A percentile compares a stretch with the other conserved stretches of the same genome.
These are phyloP conservation scores for Arabidopsis suecica DNA, from an alignment of 345 rosid genomes.

Conservation along the genomic window DNA sequence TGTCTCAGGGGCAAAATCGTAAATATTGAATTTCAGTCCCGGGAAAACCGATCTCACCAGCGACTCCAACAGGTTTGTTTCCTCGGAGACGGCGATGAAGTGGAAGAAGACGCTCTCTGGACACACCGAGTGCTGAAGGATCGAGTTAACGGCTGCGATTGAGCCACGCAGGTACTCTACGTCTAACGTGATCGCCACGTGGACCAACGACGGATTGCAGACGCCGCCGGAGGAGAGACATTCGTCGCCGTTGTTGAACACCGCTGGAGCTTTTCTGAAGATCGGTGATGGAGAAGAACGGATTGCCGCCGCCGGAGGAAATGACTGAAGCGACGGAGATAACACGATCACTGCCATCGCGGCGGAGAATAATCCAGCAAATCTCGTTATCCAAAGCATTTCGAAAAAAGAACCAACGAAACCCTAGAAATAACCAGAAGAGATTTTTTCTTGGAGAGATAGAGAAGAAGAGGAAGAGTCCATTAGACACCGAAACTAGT, in stretches of 20 bases:
- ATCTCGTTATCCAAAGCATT: slow-evolving; percentile 69
- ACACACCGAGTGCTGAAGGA: slow-evolving; percentile 66
- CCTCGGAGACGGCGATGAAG: slow-evolving; percentile 57
- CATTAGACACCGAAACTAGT: slow-evolving; percentile 22
- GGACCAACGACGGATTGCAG: slow-evolving; percentile 72
- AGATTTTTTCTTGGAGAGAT: slow-evolving; percentile 1
- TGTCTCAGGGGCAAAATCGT: slow-evolving; percentile 65
- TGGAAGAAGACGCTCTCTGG: slow-evolving; percentile 79
- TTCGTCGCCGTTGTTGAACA: slow-evolving; percentile 65
- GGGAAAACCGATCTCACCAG: slow-evolving; percentile 69
- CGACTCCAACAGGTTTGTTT: slow-evolving; percentile 51
- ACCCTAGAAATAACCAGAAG: slow-evolving; percentile 7
- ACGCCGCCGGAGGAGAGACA: slow-evolving; percentile 52
- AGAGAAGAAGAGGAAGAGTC: slow-evolving; percentile 14
- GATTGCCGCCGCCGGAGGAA: slow-evolving; percentile 67
- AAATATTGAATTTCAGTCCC: slow-evolving; percentile 62
- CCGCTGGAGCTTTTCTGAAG: slow-evolving; percentile 52
- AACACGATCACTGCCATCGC: slow-evolving; percentile 56
- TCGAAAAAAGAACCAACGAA: slow-evolving; percentile 22
- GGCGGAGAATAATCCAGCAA: slow-evolving; percentile 69
- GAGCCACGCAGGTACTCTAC: slow-evolving; percentile 77
- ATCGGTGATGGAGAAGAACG: slow-evolving; percentile 42
- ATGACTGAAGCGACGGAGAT: slow-evolving; percentile 62
- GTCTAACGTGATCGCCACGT: slow-evolving; percentile 78
- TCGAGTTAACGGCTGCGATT: slow-evolving; percentile 75